These are phyloP conservation scores for Sordariomycetes sp. DNA, from an alignment of 2,329 filamentous ascomycete genomes.

Conservation along the genomic window DNA sequence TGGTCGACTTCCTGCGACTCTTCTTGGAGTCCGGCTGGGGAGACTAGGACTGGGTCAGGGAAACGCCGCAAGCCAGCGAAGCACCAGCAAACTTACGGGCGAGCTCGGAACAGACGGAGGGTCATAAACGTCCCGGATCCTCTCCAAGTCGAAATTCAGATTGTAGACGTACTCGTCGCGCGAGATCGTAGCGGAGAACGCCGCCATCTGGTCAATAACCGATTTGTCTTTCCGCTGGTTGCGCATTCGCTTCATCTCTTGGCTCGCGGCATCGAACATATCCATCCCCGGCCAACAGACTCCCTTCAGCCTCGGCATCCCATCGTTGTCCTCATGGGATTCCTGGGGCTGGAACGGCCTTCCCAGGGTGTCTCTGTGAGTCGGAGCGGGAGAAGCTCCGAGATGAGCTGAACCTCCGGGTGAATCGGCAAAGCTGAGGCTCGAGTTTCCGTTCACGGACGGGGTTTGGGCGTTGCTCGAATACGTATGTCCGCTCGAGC, in stretches of 20 bases:
- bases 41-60: not conserved
- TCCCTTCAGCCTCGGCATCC: constrained; percentile 47
- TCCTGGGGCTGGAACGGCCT: not conserved
- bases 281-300: constrained; percentile 69
- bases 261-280: constrained; percentile 69
- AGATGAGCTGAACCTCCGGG: not conserved
- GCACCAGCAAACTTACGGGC: constrained; percentile 1
- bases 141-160: constrained; percentile 35
- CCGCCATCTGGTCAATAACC: constrained; percentile 56
- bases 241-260: constrained; percentile 60
- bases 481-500: not conserved
- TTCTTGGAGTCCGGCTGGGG: not conserved
- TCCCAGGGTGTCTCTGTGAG: not conserved
- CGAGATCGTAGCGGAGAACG: constrained; percentile 52
- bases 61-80: not conserved
- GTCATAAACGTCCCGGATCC: constrained; percentile 48
- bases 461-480: not conserved
- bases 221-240: constrained; percentile 71
- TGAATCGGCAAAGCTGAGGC: not conserved
- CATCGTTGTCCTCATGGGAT: not conserved
- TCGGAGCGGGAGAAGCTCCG: not conserved
- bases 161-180: constrained; percentile 56
- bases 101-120: constrained; percentile 29
- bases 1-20: not conserved
- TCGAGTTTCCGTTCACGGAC: not conserved